phyloP scores from a whole-genome alignment of 2,329 filamentous ascomycete genomes.

The Claviceps purpurea region DNA sequence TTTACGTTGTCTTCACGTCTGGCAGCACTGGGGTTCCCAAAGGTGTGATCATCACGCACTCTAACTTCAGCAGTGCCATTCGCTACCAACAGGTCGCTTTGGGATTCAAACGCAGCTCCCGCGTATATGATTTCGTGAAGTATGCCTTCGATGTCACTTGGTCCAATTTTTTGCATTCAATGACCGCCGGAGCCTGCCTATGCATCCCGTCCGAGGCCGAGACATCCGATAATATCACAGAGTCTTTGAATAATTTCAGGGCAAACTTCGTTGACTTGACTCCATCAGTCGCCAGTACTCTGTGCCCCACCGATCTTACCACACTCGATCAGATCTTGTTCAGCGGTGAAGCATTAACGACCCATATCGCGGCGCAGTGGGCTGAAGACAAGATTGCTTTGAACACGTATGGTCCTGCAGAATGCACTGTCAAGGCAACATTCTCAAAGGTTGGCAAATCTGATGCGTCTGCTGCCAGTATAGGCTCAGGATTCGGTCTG shows the following conservation, averaged over 20 bases:
- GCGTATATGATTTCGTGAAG: slow-evolving; percentile 5
- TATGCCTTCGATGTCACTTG: slow-evolving; percentile 7
- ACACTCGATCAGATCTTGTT: not conserved
- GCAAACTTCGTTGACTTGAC: slow-evolving; percentile 33
- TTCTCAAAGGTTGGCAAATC: not conserved
- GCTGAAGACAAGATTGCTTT: not conserved
- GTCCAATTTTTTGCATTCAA: slow-evolving; percentile 5
- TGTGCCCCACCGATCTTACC: not conserved
- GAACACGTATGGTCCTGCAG: slow-evolving; percentile 5
- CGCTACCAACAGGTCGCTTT: slow-evolving; percentile 1
- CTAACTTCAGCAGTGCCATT: slow-evolving; percentile 5
- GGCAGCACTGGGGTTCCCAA: slow-evolving; percentile 12
- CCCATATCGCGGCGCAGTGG: slow-evolving; percentile 1
- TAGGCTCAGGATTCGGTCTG: slow-evolving; percentile 3
- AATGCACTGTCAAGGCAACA: slow-evolving; percentile 3
- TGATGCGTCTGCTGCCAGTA: not conserved
- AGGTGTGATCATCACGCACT: slow-evolving; percentile 9
- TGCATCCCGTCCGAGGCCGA: slow-evolving; percentile 19
- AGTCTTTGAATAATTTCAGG: slow-evolving; percentile 22
- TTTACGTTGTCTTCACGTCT: slow-evolving; percentile 11
- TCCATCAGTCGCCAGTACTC: slow-evolving; percentile 25
- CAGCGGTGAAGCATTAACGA: slow-evolving; percentile 3
- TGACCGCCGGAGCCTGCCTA: slow-evolving; percentile 5
- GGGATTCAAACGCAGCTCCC: slow-evolving; percentile 3
- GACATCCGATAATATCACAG: slow-evolving; percentile 31